A percentile compares a stretch with the other conserved stretches of the same genome.
Evolutionary conservation across 495 filamentous ascomycete species (phyloP).

Genomic region (Trichoderma asperelloides): DNA sequence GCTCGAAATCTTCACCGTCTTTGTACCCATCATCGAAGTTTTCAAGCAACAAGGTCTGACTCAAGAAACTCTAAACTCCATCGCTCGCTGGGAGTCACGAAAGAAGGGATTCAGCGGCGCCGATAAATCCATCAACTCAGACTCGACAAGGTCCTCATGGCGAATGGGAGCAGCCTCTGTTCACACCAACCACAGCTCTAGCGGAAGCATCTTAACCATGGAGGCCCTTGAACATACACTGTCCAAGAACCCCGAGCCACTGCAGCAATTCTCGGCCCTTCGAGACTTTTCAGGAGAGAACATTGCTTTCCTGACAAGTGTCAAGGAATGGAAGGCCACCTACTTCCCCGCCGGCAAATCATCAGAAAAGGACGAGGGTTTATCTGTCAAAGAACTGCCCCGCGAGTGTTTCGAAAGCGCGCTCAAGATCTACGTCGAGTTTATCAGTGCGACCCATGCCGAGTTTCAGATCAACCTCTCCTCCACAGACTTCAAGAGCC

Average conservation of each 20-base stretch:
- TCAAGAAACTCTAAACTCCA: constrained; percentile 22
- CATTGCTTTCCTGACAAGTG: constrained; percentile 53
- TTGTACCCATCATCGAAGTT: constrained; percentile 34
- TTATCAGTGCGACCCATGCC: constrained; percentile 45
- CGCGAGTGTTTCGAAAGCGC: constrained; percentile 41
- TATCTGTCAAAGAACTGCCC: background rate
- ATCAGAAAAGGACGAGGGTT: background rate
- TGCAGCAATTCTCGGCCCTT: constrained; percentile 51
- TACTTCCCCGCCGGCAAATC: constrained; percentile 19
- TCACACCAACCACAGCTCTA: constrained; percentile 24
- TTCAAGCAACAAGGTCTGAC: constrained; percentile 18
- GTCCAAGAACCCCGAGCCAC: constrained; percentile 40
- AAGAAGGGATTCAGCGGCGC: constrained; percentile 18
- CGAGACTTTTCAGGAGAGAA: constrained; percentile 62
- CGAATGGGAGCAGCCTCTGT: constrained; percentile 16
- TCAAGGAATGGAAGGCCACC: constrained; percentile 44
- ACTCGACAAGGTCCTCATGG: constrained; percentile 16
- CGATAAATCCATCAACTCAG: constrained; percentile 6
- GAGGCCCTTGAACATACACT: constrained; percentile 51
- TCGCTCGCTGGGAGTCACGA: constrained; percentile 25
- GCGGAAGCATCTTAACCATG: constrained; percentile 44
- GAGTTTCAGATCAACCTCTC: constrained; percentile 57
- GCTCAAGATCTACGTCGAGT: constrained; percentile 48
- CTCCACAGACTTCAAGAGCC: constrained; percentile 21
- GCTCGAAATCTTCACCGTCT: constrained; percentile 43